Evolutionary conservation across 176 grass and related monocot genomes (phyloP).

Genomic region (Juncus inflexus): DNA sequence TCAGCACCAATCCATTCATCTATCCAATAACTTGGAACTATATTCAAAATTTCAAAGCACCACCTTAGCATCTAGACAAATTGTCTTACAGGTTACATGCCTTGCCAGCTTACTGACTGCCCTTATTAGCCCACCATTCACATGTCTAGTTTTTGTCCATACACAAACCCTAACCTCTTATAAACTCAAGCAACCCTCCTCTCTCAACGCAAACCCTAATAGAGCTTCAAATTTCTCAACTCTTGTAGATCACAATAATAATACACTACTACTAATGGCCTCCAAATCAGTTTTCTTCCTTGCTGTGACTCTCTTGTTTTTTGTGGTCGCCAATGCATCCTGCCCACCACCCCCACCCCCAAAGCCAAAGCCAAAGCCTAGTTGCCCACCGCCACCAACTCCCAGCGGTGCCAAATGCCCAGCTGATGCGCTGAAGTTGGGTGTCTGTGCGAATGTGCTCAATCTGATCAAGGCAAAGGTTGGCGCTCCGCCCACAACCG

Average conservation of each 20-base stretch:
- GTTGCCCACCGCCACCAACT: background rate
- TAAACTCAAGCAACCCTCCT: background rate
- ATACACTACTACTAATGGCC: constrained; percentile 2
- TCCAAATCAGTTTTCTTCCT: constrained; percentile 28
- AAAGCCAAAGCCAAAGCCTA: background rate
- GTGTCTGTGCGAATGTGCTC: constrained; percentile 11
- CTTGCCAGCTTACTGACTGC: background rate
- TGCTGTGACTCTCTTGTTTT: constrained; percentile 24
- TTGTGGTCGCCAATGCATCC: constrained; percentile 18
- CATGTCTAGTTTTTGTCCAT: constrained; percentile 2
- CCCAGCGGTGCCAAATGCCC: constrained; percentile 19
- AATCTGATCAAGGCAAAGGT: constrained; percentile 15
- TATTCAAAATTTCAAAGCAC: too few species aligned
- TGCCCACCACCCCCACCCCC: background rate
- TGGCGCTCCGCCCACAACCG: constrained; percentile 12
- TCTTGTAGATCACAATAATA: too few species aligned
- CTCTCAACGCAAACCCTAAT: too few species aligned
- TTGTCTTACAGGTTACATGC: background rate
- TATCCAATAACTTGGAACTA: too few species aligned
- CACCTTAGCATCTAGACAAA: background rate
- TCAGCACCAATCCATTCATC: background rate
- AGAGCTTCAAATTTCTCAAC: too few species aligned
- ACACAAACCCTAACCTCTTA: background rate
- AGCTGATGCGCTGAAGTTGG: constrained; percentile 21
- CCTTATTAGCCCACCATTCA: constrained; percentile 1